phyloP scores from a whole-genome alignment of 352 stramenopile genomes.

The Phytophthora pisi region DNA sequence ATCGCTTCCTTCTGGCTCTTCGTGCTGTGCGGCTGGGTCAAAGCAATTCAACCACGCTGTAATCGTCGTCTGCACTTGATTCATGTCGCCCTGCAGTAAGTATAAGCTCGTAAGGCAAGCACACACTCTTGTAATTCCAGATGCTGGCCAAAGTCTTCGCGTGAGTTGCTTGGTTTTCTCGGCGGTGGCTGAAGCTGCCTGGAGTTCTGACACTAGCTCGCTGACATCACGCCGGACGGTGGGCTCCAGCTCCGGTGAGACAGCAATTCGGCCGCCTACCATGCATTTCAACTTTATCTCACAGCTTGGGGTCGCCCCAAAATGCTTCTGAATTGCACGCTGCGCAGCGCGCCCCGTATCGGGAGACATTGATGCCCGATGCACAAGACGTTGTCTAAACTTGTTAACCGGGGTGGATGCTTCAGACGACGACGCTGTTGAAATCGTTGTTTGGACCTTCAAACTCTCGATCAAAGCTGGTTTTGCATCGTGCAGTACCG shows the following conservation, averaged over 20 bases:
- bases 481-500: constrained; percentile 9
- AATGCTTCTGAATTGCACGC: constrained; percentile 69
- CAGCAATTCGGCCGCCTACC: constrained; percentile 65
- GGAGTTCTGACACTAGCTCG: constrained; percentile 69
- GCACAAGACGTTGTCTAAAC: constrained; percentile 31
- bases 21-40: constrained; percentile 64
- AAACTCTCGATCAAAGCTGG: constrained; percentile 25
- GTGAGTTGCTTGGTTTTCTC: constrained; percentile 68
- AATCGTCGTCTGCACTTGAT: constrained; percentile 57
- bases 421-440: constrained; percentile 18
- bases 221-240: constrained; percentile 68
- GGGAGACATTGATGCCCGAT: constrained; percentile 56
- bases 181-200: constrained; percentile 63
- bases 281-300: constrained; percentile 78
- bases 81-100: constrained; percentile 73
- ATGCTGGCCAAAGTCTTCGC: constrained; percentile 73
- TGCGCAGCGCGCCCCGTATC: constrained; percentile 57
- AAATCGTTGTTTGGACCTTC: constrained; percentile 27
- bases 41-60: constrained; percentile 77
- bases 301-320: constrained; percentile 74
- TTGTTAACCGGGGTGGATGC: constrained; percentile 30
- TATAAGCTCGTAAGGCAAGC: constrained; percentile 79
- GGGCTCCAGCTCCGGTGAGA: constrained; percentile 67
- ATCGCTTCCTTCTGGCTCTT: constrained; percentile 45
- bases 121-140: constrained; percentile 81